Evolutionary conservation across 148 eudicot species (phyloP), one percentile per base, ranked within the genome.

Genomic region (Vaccinium myrtillus): DNA sequence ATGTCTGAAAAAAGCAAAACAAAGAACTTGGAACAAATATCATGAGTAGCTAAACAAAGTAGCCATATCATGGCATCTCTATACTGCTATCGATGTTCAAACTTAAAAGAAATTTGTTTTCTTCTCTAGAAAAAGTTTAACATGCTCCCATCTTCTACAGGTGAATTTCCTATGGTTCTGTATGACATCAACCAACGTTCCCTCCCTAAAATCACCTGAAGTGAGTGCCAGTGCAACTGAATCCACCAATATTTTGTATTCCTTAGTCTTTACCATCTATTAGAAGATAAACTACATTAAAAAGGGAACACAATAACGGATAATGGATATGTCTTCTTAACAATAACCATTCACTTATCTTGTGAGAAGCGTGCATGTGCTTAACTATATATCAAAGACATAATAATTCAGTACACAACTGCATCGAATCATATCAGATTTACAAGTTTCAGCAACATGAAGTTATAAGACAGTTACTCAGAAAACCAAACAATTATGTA

Each of bases 361-460:
- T 53, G 55, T 53, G 2, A 53, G 55, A 15, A 53, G 55, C 15
- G 2, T 53, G 55, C 74, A 69, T 27, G 74, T 32, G 39, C 18
- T 30, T 30, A 27, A 14, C 25, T 78, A 54, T 27, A 23, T 51
- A 54, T 30, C 49, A 56, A 18, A 56, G 25, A 56, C 32, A 25
- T 4, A 7, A 7, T 51, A 78, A 25, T 78, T n/a, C 14, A 12
- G 56, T n/a, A 51, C 43, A 53, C 32, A 23, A 78, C 56, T 5
- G 1, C 8, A 14, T 25, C 25, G 58, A 50, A 77, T 77, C 23
- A 51, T 1, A 50, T 50, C 23, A n/a, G 16, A 50, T 49, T 18
- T 48, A 75, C 30, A 76, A 76, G 56, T n/a, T 78, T 54, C 80
- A 51, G n/a, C 63, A n/a, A 53, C 80, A 51, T 19, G 7, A 51